Conservation (phyloP, 1,284 basidiomycete genomes). For the Apiotrichum akiyoshidainum region DNA sequence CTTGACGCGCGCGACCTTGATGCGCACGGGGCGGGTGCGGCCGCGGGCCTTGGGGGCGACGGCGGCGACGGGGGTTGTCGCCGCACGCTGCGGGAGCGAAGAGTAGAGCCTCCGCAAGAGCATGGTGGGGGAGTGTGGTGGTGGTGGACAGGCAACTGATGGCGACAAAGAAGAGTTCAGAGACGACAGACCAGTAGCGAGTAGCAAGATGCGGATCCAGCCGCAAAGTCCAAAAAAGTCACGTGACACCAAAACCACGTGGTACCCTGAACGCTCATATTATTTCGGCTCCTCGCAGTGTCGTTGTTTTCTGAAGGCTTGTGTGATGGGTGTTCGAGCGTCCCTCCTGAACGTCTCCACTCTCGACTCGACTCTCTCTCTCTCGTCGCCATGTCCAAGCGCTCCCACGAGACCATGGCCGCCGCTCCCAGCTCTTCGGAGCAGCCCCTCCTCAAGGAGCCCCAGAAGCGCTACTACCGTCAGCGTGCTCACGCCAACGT, state of each 20-base stretch:
- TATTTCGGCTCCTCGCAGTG: neutral
- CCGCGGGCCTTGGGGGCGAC: constrained; percentile 16
- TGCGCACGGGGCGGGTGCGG: constrained; percentile 19
- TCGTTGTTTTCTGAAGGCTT: no score
- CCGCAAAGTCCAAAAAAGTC: neutral
- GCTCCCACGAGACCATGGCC: constrained; percentile 29
- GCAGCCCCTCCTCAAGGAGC: constrained; percentile 29
- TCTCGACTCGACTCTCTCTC: neutral
- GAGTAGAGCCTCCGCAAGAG: constrained; percentile 38
- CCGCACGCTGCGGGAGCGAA: constrained; percentile 22
- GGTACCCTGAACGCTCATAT: neutral
- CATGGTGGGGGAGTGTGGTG: constrained; percentile 20
- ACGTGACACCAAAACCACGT: neutral
- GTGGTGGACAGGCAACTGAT: constrained; percentile 4
- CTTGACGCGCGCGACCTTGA: constrained; percentile 8
- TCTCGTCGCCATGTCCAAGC: constrained; percentile 31
- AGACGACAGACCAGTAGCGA: neutral
- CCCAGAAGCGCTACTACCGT: constrained; percentile 90
- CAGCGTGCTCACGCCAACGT: constrained; percentile 98
- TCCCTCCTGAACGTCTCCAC: no score
- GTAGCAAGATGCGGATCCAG: constrained; percentile 1
- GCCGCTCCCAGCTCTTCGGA: constrained; percentile 14
- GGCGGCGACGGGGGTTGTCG: neutral
- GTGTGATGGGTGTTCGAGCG: no score
- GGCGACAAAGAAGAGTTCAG: constrained; percentile 2